Evolutionary conservation across 768 basidiomycete species (phyloP).

Genomic region (Cytidiella melzeri): DNA sequence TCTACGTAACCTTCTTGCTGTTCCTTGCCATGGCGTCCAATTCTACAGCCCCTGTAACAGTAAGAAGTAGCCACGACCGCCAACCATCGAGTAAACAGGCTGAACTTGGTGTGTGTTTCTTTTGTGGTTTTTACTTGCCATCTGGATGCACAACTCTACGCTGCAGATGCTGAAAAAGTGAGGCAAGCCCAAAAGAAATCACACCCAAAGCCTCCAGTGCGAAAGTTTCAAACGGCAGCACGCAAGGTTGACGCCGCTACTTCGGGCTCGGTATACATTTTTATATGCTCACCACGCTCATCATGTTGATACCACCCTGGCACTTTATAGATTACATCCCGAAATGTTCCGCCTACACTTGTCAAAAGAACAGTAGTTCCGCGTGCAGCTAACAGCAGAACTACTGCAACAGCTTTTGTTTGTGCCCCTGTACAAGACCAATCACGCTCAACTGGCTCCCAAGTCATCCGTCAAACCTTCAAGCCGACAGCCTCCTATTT

Average conservation of each 20-base stretch:
- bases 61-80: not conserved
- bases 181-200: not conserved
- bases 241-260: not conserved
- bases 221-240: not conserved
- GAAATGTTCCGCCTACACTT: too few species aligned
- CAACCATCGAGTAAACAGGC: not conserved
- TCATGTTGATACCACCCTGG: too few species aligned
- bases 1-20: too few species aligned
- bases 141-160: not conserved
- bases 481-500: too few species aligned
- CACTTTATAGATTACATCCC: too few species aligned
- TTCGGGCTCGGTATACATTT: not conserved
- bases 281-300: too few species aligned
- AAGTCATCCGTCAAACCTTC: too few species aligned
- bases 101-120: not conserved
- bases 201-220: not conserved
- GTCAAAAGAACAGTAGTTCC: too few species aligned
- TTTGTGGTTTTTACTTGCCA: not conserved
- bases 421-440: too few species aligned
- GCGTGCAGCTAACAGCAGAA: too few species aligned
- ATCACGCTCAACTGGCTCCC: too few species aligned
- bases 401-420: too few species aligned
- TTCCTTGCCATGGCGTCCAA: not conserved
- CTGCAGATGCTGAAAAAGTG: not conserved
- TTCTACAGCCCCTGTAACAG: not conserved